phyloP scores from a whole-genome alignment of 78 protist species.

The Speleostelium caveatum region DNA sequence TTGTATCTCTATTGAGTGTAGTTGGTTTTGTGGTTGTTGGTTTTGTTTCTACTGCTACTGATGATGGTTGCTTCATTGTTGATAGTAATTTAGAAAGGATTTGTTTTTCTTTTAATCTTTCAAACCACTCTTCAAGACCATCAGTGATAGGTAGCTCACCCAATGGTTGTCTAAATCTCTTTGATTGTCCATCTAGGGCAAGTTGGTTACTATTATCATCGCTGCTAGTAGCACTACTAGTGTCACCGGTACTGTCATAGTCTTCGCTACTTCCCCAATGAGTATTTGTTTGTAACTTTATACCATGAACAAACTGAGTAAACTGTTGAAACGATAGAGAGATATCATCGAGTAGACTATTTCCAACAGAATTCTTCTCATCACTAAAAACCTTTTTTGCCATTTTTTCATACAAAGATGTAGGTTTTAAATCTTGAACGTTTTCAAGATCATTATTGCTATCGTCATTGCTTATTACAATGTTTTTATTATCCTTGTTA shows the following conservation, averaged over 20 bases:
- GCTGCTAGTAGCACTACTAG: too few relatives aligned
- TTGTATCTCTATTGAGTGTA: background rate
- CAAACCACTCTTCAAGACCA: slow-evolving; percentile 12
- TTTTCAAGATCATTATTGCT: background rate
- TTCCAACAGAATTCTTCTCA: too few relatives aligned
- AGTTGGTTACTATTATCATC: too few relatives aligned
- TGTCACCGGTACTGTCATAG: too few relatives aligned
- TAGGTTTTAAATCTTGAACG: background rate
- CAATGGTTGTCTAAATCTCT: background rate
- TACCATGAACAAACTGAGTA: background rate
- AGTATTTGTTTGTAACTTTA: too few relatives aligned
- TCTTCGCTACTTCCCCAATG: too few relatives aligned
- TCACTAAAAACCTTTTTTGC: background rate
- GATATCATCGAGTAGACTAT: background rate
- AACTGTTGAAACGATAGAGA: background rate
- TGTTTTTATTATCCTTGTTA: too few relatives aligned
- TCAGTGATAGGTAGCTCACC: slow-evolving; percentile 9
- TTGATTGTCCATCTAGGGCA: background rate
- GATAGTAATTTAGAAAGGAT: too few relatives aligned
- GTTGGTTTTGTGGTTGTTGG: background rate
- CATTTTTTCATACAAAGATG: background rate
- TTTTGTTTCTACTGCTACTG: too few relatives aligned
- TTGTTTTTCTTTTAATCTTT: too few relatives aligned
- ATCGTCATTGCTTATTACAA: background rate
- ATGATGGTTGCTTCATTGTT: too few relatives aligned